Conservation (phyloP, 345 rosid species). For the Lumnitzera littorea region DNA sequence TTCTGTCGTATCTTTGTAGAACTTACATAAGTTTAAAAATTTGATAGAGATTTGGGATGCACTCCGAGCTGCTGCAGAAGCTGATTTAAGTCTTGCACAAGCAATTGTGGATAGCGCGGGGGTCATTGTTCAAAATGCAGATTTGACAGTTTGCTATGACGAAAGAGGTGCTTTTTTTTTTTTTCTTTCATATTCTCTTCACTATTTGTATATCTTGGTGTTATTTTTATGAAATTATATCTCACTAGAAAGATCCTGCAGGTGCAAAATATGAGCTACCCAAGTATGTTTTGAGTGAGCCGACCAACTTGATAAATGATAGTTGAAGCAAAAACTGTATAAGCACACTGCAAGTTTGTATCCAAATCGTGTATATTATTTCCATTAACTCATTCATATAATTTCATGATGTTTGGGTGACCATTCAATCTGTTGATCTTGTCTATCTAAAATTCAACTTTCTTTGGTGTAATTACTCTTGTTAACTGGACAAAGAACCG, state of each 20-base stretch:
- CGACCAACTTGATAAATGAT: constrained; percentile 70
- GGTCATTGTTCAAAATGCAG: constrained; percentile 68
- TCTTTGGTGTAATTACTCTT: too few relatives aligned
- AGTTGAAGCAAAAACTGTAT: constrained; percentile 12
- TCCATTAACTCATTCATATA: neutral
- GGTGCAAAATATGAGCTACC: constrained; percentile 96
- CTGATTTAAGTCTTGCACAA: constrained; percentile 62
- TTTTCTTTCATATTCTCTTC: neutral
- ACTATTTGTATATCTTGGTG: neutral
- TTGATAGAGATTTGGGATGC: constrained; percentile 86
- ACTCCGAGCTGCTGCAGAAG: constrained; percentile 82
- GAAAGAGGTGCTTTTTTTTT: constrained; percentile 57
- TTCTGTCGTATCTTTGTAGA: too few relatives aligned
- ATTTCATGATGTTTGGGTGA: neutral
- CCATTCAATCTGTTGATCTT: too few relatives aligned
- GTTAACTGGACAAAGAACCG: too few relatives aligned
- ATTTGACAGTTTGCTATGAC: constrained; percentile 76
- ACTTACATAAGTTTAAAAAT: too few relatives aligned
- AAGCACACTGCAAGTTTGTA: neutral
- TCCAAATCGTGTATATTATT: constrained; percentile 8
- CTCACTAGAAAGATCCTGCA: constrained; percentile 21
- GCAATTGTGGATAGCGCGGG: constrained; percentile 88
- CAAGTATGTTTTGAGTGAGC: constrained; percentile 86
- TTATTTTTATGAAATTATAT: neutral
- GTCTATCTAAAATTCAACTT: too few relatives aligned